A percentile compares a stretch with the other conserved stretches of the same genome.
Conservation (phyloP, 176 grass and related monocot species). For the Panicum miliaceum region DNA sequence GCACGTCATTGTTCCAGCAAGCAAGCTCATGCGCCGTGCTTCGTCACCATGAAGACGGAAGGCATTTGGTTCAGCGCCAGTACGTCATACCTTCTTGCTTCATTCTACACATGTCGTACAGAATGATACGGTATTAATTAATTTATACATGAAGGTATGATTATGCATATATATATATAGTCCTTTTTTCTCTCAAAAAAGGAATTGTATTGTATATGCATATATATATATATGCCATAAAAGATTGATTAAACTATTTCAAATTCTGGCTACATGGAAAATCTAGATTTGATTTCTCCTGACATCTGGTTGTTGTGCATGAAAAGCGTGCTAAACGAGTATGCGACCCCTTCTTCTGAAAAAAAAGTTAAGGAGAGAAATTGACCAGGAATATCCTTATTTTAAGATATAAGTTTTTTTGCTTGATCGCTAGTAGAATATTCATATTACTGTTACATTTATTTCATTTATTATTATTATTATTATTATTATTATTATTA, state of each 20-base stretch:
- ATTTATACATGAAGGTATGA: not conserved
- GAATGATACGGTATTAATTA: not conserved
- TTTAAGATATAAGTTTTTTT: not conserved
- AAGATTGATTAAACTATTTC: not conserved
- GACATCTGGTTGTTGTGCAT: constrained; percentile 5
- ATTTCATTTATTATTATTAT: too few relatives aligned
- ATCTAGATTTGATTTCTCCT: not conserved
- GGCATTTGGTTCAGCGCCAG: constrained; percentile 7
- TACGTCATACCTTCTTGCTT: not conserved
- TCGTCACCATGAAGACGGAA: not conserved
- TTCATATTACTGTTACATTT: too few relatives aligned
- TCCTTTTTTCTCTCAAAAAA: not conserved
- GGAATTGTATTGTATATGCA: not conserved
- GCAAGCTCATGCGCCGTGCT: not conserved
- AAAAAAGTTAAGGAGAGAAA: not conserved
- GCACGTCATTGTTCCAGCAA: constrained; percentile 36
- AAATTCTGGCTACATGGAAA: not conserved
- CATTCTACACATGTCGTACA: too few relatives aligned
- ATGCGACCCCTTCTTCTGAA: not conserved
- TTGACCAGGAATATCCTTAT: constrained; percentile 6
- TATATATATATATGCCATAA: not conserved
- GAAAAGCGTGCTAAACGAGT: not conserved
- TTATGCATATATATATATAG: not conserved
- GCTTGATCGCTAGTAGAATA: too few relatives aligned
- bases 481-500: too few relatives aligned